Base-by-base conservation (phyloP, 192 early-diverging fungal genomes). In the Coemansia guatemalensis region DNA sequence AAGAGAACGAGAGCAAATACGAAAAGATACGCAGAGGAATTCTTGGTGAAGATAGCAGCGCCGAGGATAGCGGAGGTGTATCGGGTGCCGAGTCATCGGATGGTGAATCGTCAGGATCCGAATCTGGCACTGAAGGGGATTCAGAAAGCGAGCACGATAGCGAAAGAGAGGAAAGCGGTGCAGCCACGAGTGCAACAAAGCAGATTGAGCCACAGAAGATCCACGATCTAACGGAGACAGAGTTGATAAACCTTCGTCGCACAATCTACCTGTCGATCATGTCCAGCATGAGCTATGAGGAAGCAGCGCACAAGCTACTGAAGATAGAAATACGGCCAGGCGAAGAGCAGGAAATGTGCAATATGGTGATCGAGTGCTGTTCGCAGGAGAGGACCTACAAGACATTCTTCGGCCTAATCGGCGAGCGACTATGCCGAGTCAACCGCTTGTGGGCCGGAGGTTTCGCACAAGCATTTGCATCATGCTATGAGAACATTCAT, bases 311-410 rank as follows among this genome's bases (percentile, higher is more conserved):
- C 83, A 98, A 98, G 76, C 84, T 97, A 49, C 85, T 98, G 82
- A 87, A 92, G 67, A 82, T 98, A 33, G 78, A 89, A 49, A 86
- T 97, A 39, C 86, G 86, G 52, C 85, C 86, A 49, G 94, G 91
- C 47, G 90, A 95, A 65, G 90, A 96, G 84, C 84, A 92, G 35
- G 96, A 97, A 75, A 77, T 98, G 30, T 88, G 87, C 71, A 94
- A 95, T 67, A 98, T 98, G 96, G 86, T 98, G 50, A 92, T 97
- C 53, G 96, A 98, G 69, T 95, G 94, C 85, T 97, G 95, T 71
- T 87, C 90, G 5, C 94, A 98, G 71, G 95, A 97, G 69, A 85
- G 93, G 12, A 97, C 95, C 6, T 98, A 95, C 73, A 88, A 94
- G 62, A 92, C 85, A 58, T 95, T 95, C 61, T 97, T 91, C 67